Percentiles rank a stretch among this genome's conserved stretches.
These are phyloP conservation scores for Solanum appendiculatum DNA, from an alignment of 257 asterid species.

Conservation along the genomic window DNA sequence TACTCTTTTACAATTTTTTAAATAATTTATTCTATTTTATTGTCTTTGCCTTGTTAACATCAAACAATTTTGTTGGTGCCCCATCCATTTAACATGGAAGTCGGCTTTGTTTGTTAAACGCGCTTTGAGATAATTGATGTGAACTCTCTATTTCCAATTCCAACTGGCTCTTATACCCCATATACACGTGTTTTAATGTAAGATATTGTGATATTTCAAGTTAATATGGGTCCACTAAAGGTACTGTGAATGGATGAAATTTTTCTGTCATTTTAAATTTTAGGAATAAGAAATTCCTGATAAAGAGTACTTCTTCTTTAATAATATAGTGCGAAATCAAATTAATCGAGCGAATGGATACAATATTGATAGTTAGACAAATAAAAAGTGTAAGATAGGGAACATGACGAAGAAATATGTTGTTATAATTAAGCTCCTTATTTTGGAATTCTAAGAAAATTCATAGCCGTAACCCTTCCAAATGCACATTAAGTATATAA, in stretches of 20 bases:
- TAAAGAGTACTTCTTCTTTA: background rate
- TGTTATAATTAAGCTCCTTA: background rate
- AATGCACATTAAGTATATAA: no score
- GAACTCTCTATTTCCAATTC: background rate
- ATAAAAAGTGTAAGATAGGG: background rate
- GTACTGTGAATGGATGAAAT: background rate
- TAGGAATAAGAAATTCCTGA: rapidly evolving
- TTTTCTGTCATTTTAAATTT: background rate
- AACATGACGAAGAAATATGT: background rate
- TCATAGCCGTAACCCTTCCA: rapidly evolving
- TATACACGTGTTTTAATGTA: background rate
- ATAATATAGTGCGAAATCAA: background rate
- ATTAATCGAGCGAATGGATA: background rate
- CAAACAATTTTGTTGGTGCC: background rate
- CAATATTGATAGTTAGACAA: background rate
- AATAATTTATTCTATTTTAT: background rate
- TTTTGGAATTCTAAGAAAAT: no score
- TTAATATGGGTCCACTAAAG: background rate
- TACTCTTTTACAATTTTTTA: background rate
- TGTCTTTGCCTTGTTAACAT: background rate
- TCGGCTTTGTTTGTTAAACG: background rate
- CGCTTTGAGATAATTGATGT: background rate
- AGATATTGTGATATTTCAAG: background rate
- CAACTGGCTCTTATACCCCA: background rate
- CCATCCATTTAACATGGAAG: background rate